These are phyloP conservation scores for Trichoderma virens DNA, from an alignment of 495 filamentous ascomycete genomes.

Conservation along the genomic window DNA sequence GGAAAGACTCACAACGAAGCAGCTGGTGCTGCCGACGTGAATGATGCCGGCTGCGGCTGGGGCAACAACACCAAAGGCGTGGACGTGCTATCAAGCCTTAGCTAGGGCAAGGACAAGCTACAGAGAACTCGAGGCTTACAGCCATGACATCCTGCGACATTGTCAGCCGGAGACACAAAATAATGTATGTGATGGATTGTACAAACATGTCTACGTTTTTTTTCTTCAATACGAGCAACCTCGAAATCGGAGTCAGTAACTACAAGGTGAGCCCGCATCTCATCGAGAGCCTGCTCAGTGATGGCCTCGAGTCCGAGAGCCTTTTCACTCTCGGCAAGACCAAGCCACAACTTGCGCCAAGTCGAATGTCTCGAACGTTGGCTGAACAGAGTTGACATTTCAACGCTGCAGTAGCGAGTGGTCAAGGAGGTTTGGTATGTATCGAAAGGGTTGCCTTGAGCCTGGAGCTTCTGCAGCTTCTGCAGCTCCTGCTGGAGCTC, in stretches of 20 bases:
- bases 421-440: slow-evolving; percentile 59
- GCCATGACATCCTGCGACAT: slow-evolving; percentile 53
- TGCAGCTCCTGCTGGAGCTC: too few species aligned
- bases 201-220: slow-evolving; percentile 43
- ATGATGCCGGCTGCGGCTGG: slow-evolving; percentile 82
- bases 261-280: slow-evolving; percentile 64
- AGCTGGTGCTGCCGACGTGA: slow-evolving; percentile 59
- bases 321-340: slow-evolving; percentile 75
- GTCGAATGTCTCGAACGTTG: slow-evolving; percentile 61
- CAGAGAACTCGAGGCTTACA: too few species aligned
- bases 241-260: slow-evolving; percentile 77
- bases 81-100: slow-evolving; percentile 48
- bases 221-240: slow-evolving; percentile 72
- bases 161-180: neutral
- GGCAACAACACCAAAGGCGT: slow-evolving; percentile 60
- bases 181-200: slow-evolving; percentile 21
- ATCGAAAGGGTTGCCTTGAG: slow-evolving; percentile 4
- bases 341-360: slow-evolving; percentile 77
- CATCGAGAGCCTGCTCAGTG: slow-evolving; percentile 58
- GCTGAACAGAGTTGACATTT: slow-evolving; percentile 60
- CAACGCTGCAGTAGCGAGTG: slow-evolving; percentile 59
- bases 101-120: neutral
- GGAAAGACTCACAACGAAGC: too few species aligned
- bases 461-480: slow-evolving; percentile 4
- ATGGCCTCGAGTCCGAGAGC: slow-evolving; percentile 57